phyloP scores from a whole-genome alignment of 2,329 filamentous ascomycete species.

The Aspergillus eucalypticola region DNA sequence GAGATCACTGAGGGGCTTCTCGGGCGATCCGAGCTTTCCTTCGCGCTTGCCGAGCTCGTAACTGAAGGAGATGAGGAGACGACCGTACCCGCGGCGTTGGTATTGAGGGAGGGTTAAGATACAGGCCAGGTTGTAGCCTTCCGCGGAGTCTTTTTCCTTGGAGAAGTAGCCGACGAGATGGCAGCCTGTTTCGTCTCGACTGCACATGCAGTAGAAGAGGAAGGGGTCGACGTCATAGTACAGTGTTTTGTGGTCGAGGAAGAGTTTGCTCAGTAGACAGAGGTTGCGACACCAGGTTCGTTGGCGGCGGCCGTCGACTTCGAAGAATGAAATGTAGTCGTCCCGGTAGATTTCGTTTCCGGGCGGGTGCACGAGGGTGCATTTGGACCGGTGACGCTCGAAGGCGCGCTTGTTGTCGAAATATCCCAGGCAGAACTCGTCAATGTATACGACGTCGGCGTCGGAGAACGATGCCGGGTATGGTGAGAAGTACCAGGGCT shows the following conservation, averaged over 20 bases:
- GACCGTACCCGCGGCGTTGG: constrained; percentile 90
- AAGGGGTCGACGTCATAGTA: constrained; percentile 99
- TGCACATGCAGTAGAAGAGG: constrained; percentile 94
- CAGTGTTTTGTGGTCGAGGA: constrained; percentile 96
- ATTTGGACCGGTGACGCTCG: constrained; percentile 82
- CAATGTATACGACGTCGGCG: constrained; percentile 89
- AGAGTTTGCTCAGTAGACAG: constrained; percentile 91
- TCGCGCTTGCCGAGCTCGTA: constrained; percentile 97
- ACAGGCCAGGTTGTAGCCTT: constrained; percentile 97
- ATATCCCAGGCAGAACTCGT: constrained; percentile 94
- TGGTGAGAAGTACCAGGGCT: constrained; percentile 98
- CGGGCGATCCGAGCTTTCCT: constrained; percentile 89
- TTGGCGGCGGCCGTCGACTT: constrained; percentile 95
- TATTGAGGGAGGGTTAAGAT: constrained; percentile 96
- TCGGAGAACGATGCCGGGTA: constrained; percentile 89
- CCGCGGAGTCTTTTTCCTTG: constrained; percentile 96
- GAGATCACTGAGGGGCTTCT: constrained; percentile 93
- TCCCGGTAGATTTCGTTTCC: constrained; percentile 98
- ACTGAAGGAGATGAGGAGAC: constrained; percentile 92
- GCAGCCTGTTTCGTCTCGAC: constrained; percentile 86
- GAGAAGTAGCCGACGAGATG: constrained; percentile 99
- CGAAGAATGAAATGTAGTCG: constrained; percentile 88
- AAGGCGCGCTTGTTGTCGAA: constrained; percentile 83
- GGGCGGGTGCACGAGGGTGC: constrained; percentile 85
- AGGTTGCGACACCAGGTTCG: constrained; percentile 99